Evolutionary conservation across 352 stramenopile species (phyloP).

Genomic region (Phytopythium oedochilum): DNA sequence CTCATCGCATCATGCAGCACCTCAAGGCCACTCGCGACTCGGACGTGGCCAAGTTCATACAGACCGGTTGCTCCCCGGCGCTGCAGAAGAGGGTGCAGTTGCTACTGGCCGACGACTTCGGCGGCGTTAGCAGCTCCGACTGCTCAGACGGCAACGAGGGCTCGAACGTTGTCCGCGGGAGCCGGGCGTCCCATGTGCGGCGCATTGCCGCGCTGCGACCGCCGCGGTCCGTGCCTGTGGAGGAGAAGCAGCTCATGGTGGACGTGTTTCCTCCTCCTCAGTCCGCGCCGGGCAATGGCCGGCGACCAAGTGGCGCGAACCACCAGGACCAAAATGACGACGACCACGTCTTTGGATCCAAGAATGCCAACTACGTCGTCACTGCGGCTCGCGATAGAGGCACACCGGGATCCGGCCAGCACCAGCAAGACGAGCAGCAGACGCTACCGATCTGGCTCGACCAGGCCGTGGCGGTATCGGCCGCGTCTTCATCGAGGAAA

Average conservation of each 20-base stretch:
- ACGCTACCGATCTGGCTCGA: slow-evolving; percentile 62
- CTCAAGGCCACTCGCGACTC: slow-evolving; percentile 27
- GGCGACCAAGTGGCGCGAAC: slow-evolving; percentile 20
- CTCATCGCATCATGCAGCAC: slow-evolving; percentile 39
- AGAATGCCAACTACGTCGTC: slow-evolving; percentile 27
- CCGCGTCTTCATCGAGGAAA: slow-evolving; percentile 15
- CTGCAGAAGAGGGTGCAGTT: slow-evolving; percentile 52
- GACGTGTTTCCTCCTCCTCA: slow-evolving; percentile 68
- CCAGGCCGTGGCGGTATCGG: slow-evolving; percentile 5
- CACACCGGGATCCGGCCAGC: not conserved
- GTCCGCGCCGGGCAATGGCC: slow-evolving; percentile 57
- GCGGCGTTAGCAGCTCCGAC: slow-evolving; percentile 41
- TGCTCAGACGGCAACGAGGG: slow-evolving; percentile 44
- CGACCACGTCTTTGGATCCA: slow-evolving; percentile 26
- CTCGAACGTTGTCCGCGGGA: slow-evolving; percentile 57
- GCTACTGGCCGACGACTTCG: slow-evolving; percentile 35
- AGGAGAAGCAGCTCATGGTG: slow-evolving; percentile 53
- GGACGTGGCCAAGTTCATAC: slow-evolving; percentile 40
- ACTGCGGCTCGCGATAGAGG: slow-evolving; percentile 9
- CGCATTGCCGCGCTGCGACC: slow-evolving; percentile 63
- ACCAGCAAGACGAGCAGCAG: slow-evolving; percentile 17
- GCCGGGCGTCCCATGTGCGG: slow-evolving; percentile 65
- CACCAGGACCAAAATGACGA: slow-evolving; percentile 6
- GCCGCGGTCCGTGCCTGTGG: slow-evolving; percentile 56
- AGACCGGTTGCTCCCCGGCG: slow-evolving; percentile 48